Conservation (phyloP, 1,284 basidiomycete genomes). For the Leccinum pachyderme region DNA sequence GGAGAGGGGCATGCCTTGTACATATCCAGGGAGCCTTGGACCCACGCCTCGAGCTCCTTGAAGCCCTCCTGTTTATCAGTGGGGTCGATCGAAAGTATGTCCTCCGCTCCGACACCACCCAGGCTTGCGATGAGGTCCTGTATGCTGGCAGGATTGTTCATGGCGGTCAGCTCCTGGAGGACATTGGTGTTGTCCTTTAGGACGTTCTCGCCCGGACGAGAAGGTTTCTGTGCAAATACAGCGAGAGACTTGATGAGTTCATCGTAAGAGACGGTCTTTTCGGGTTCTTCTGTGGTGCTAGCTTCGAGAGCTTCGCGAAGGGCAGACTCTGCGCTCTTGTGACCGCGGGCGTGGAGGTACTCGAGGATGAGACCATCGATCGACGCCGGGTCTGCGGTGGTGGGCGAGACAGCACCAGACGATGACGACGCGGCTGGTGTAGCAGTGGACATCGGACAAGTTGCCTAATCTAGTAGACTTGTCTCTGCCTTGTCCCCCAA, state of each 20-base stretch:
- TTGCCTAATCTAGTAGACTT: background rate
- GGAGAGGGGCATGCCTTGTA: constrained; percentile 56
- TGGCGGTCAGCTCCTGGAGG: constrained; percentile 60
- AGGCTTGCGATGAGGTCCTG: constrained; percentile 74
- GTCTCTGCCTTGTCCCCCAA: background rate
- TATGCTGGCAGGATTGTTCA: constrained; percentile 66
- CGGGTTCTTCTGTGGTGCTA: constrained; percentile 49
- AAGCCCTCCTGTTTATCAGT: constrained; percentile 89
- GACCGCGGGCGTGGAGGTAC: constrained; percentile 82
- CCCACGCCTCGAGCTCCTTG: constrained; percentile 90
- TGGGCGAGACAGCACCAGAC: constrained; percentile 33
- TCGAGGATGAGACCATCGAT: constrained; percentile 73
- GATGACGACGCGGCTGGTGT: constrained; percentile 41
- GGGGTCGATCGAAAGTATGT: constrained; percentile 81
- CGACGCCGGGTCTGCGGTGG: constrained; percentile 35
- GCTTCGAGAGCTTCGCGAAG: constrained; percentile 64
- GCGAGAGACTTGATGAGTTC: constrained; percentile 67
- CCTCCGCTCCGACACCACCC: constrained; percentile 75
- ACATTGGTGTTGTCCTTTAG: constrained; percentile 64
- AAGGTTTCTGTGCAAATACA: constrained; percentile 63
- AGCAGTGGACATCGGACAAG: constrained; percentile 41
- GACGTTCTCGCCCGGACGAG: constrained; percentile 61
- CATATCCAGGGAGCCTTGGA: constrained; percentile 85
- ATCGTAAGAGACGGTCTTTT: constrained; percentile 50
- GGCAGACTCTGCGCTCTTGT: constrained; percentile 73